A percentile compares a stretch with the other conserved stretches of the same genome.
phyloP scores from a whole-genome alignment of 1,139 yeast species.

The Yamadazyma triangularis region DNA sequence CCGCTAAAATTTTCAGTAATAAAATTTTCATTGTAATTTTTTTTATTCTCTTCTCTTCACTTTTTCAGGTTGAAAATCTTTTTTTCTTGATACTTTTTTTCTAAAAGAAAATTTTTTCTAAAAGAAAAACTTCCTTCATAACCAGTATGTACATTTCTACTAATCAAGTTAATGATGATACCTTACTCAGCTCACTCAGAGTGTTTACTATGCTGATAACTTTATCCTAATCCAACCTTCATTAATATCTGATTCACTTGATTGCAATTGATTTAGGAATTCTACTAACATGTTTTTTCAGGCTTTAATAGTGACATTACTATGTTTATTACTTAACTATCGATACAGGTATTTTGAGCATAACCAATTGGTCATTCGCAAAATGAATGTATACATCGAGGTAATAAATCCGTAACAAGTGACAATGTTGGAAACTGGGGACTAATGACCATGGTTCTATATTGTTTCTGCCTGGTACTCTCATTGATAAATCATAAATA shows the following conservation, averaged over 20 bases:
- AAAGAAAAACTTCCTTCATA: no score
- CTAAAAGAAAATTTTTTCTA: no score
- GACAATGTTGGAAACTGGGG: constrained; percentile 39
- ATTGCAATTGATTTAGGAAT: constrained; percentile 14
- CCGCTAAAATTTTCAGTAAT: no score
- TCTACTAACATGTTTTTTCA: background rate
- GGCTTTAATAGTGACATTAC: constrained; percentile 8
- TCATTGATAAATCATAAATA: constrained; percentile 3
- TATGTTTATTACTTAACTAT: background rate
- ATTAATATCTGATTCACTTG: no score
- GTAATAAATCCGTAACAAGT: constrained; percentile 31
- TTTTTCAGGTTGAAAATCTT: no score
- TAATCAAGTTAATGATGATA: constrained; percentile 35
- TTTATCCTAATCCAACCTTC: constrained; percentile 44
- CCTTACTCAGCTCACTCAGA: constrained; percentile 56
- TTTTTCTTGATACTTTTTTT: no score
- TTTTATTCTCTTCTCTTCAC: no score
- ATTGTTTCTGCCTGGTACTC: constrained; percentile 7
- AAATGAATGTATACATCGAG: background rate
- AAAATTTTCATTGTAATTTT: no score
- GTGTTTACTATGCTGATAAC: constrained; percentile 48
- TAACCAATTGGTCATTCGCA: background rate
- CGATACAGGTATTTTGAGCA: background rate
- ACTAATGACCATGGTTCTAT: constrained; percentile 24
- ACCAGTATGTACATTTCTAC: no score